Conservation (phyloP, 2,329 filamentous ascomycete genomes). For the Alternaria brassicae region DNA sequence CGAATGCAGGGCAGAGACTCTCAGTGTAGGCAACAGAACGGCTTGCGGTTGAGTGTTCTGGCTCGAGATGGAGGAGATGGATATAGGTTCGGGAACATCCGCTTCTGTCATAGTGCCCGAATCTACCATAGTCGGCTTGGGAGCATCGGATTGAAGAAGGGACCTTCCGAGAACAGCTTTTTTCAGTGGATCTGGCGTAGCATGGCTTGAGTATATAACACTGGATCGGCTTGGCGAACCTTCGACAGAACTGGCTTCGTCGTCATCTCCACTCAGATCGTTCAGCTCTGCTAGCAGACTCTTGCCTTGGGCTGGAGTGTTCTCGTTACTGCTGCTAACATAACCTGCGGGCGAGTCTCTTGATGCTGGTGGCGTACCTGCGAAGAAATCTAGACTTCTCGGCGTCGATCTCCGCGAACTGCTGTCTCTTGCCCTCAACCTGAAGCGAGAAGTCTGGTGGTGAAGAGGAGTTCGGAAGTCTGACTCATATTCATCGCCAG, state of each 20-base stretch:
- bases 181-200: constrained; percentile 39
- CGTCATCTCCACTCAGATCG: constrained; percentile 76
- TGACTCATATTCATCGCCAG: constrained; percentile 74
- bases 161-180: constrained; percentile 31
- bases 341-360: constrained; percentile 62
- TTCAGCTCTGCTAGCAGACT: constrained; percentile 92
- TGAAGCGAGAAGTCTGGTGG: constrained; percentile 71
- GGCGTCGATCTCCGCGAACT: constrained; percentile 62
- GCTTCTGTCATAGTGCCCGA: constrained; percentile 69
- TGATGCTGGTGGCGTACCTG: constrained; percentile 66
- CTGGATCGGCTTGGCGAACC: constrained; percentile 47
- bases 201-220: constrained; percentile 41
- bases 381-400: constrained; percentile 65
- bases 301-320: constrained; percentile 65
- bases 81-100: constrained; percentile 53
- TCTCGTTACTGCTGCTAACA: constrained; percentile 53
- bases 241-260: constrained; percentile 52
- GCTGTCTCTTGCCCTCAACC: constrained; percentile 72
- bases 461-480: constrained; percentile 69
- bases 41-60: constrained; percentile 39
- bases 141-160: constrained; percentile 29
- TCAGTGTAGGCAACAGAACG: constrained; percentile 20
- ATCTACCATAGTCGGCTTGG: constrained; percentile 62
- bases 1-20: constrained; percentile 38
- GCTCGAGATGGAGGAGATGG: constrained; percentile 38